Conservation (phyloP, 179 eudicot species). For the Actinidia chinensis region DNA sequence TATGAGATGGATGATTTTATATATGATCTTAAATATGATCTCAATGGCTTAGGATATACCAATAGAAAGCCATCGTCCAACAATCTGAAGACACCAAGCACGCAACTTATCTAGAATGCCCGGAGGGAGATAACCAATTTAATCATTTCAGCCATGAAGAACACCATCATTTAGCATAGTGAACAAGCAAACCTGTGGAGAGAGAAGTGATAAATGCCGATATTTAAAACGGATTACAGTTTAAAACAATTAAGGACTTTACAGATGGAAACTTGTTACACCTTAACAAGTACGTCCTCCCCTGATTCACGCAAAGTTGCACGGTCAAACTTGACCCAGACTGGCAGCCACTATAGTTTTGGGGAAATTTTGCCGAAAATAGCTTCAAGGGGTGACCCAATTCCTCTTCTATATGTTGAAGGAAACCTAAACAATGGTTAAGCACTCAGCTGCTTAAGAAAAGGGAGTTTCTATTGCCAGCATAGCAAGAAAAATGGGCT, state of each 20-base stretch:
- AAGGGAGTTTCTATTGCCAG: slow-evolving; percentile 20
- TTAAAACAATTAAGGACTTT: slow-evolving; percentile 20
- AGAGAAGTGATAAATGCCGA: neutral
- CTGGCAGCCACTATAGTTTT: slow-evolving; percentile 96
- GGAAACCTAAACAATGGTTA: slow-evolving; percentile 66
- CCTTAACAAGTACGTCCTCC: slow-evolving; percentile 97
- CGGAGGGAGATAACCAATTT: too few species aligned
- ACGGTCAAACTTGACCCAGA: slow-evolving; percentile 95
- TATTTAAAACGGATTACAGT: neutral
- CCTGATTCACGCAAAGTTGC: slow-evolving; percentile 91
- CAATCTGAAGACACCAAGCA: too few species aligned
- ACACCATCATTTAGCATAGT: too few species aligned
- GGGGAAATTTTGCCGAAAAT: slow-evolving; percentile 90
- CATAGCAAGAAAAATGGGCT: slow-evolving; percentile 10
- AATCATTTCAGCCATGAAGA: too few species aligned
- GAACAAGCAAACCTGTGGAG: too few species aligned
- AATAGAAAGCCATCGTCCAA: too few species aligned
- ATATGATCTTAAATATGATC: too few species aligned
- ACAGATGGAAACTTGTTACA: slow-evolving; percentile 33
- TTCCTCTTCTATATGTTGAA: slow-evolving; percentile 93
- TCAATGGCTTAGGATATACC: too few species aligned
- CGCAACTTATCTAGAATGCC: too few species aligned
- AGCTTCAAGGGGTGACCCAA: slow-evolving; percentile 94
- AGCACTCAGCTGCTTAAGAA: slow-evolving; percentile 22
- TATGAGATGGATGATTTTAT: too few species aligned